These are phyloP conservation scores for Glycyrrhiza uralensis DNA, from an alignment of 306 rosid species.

Conservation along the genomic window DNA sequence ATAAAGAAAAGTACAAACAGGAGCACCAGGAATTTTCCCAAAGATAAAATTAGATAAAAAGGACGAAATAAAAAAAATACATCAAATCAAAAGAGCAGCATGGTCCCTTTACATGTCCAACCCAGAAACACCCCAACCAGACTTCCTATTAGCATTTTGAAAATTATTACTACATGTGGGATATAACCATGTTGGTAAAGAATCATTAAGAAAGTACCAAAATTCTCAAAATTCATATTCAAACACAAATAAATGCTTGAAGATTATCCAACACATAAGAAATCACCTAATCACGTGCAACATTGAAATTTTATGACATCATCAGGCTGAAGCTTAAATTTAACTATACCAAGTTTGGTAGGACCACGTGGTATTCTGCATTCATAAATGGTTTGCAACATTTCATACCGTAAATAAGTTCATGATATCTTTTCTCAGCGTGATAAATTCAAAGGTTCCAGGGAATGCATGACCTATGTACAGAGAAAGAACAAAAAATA, in stretches of 20 bases:
- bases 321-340: not conserved
- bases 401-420: not conserved
- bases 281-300: not conserved
- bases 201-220: not conserved
- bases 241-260: not conserved
- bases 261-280: not conserved
- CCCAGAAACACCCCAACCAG: not conserved
- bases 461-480: not conserved
- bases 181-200: not conserved
- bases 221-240: not conserved
- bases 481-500: not conserved
- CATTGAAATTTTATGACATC: not conserved
- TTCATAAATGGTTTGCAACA: not conserved
- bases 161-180: not conserved
- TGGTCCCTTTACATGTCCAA: not conserved
- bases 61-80: not conserved
- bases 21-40: not conserved
- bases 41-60: not conserved
- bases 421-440: not conserved
- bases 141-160: not conserved
- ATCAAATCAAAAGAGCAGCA: not conserved
- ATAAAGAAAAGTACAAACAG: not conserved
- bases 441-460: not conserved
- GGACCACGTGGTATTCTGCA: not conserved
- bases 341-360: not conserved